phyloP scores from a whole-genome alignment of 768 basidiomycete genomes.

The Leccinum longicurvipes region DNA sequence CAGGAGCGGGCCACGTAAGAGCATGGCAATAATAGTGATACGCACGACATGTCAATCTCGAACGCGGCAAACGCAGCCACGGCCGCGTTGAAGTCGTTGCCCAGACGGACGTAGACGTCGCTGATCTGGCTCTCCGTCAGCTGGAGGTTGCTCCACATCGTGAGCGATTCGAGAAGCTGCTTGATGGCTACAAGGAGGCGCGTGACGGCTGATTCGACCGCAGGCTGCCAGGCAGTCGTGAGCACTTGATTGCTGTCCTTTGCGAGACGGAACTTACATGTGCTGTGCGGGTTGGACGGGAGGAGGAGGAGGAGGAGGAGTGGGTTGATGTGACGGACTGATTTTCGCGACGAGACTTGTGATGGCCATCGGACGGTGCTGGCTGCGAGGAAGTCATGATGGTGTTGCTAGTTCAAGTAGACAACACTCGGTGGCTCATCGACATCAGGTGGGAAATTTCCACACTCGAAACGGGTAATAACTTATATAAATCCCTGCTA shows the following conservation, averaged over 20 bases:
- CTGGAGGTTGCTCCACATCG: slow-evolving; percentile 74
- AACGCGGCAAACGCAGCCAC: slow-evolving; percentile 83
- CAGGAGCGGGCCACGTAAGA: neutral
- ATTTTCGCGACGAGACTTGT: slow-evolving; percentile 51
- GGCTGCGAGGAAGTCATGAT: slow-evolving; percentile 24
- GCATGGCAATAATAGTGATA: slow-evolving; percentile 19
- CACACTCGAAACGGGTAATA: neutral
- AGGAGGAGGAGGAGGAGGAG: slow-evolving; percentile 33
- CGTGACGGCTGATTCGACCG: slow-evolving; percentile 89
- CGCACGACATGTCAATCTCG: slow-evolving; percentile 90
- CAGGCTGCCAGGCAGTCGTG: slow-evolving; percentile 48
- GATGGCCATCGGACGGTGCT: slow-evolving; percentile 34
- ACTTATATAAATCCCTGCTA: neutral
- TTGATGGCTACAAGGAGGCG: slow-evolving; percentile 93
- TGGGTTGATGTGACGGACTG: slow-evolving; percentile 48
- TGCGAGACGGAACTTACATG: slow-evolving; percentile 21
- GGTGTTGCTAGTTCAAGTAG: neutral
- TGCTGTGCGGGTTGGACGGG: slow-evolving; percentile 18
- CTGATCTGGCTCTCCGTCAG: slow-evolving; percentile 81
- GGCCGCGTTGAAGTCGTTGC: slow-evolving; percentile 95
- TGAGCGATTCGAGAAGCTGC: slow-evolving; percentile 86
- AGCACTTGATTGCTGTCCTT: neutral
- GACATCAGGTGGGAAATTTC: slow-evolving; percentile 18
- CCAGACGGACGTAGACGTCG: slow-evolving; percentile 94
- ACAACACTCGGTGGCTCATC: slow-evolving; percentile 16